Base-by-base conservation (phyloP, 371 early-diverging fungal genomes). In the Amoeboaphelidium protococcarum region DNA sequence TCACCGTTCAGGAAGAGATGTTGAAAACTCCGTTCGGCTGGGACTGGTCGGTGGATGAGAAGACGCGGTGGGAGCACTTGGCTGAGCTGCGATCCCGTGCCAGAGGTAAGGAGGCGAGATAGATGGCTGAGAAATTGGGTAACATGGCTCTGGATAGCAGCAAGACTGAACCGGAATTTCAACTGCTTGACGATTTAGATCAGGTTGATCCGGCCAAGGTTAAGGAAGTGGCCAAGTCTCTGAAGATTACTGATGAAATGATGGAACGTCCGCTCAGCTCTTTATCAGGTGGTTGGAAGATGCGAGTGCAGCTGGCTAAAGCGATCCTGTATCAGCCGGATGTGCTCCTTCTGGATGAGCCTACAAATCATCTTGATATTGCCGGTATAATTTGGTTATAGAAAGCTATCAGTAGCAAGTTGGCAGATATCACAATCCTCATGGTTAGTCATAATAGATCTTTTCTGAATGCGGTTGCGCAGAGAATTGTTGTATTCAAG, bases 221-320 rank as follows among this genome's bases (percentile, higher is more conserved):
- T 12, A 48, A 52, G 23, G 57, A 37, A 4, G 51, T 44, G 1
- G 46, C 58, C 25, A 40, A 20, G 20, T 49, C 52, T 21, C 44
- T 62, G 21, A 58, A 57, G 23, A 58, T 62, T 43, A 50, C 46
- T 3, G 45, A 56, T 27, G 53, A 51, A 16, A 47, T 46, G 52
- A 25, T 43, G 1, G 25, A 26, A n/a, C 25, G 22, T 22, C 45
- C 43, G 3, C 41, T 48, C 22, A 44, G 31, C 2, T 37, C 44
- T 41, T 48, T 62, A n/a, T 51, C 51, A 41, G 60, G 63, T 19
- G 63, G 63, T 3, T 62, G 63, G 63, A 49, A 45, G 21, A 54
- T 52, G 50, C 41, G 57, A 40, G 49, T 50, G n/a, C 44, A 50
- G 24, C 37, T 62, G n/a, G 59, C 58, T 13, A 49, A 51, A 27